These are phyloP conservation scores for Pilatotrama ljubarskyi DNA, from an alignment of 768 basidiomycete genomes.

Conservation along the genomic window DNA sequence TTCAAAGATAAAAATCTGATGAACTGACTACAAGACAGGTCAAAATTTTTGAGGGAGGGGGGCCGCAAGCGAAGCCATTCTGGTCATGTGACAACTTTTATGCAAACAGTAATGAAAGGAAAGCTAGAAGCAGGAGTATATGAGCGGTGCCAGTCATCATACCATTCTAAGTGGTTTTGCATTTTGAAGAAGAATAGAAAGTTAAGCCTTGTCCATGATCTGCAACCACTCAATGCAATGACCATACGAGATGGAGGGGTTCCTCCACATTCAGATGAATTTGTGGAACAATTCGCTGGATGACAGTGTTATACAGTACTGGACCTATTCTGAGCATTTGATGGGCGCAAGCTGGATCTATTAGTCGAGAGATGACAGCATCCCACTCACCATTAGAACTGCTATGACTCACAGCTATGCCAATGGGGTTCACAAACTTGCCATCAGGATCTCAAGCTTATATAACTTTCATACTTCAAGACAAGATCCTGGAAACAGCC, in stretches of 20 bases:
- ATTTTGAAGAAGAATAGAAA: conserved; percentile 38
- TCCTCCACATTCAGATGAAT: conserved; percentile 35
- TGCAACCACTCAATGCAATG: conserved; percentile 41
- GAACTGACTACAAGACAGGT: no score
- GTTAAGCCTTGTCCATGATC: conserved; percentile 37
- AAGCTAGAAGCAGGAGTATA: no score
- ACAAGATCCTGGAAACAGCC: conserved; percentile 26
- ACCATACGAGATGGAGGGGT: conserved; percentile 39
- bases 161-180: conserved; percentile 40
- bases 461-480: conserved; percentile 24
- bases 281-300: conserved; percentile 29
- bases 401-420: conserved; percentile 14
- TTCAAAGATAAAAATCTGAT: no score
- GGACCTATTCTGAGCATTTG: conserved; percentile 21
- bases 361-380: conserved; percentile 19
- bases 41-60: no score
- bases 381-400: conserved; percentile 21
- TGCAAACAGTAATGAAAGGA: no score
- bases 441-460: conserved; percentile 23
- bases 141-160: no score
- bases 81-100: no score
- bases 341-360: conserved; percentile 10
- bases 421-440: conserved; percentile 26
- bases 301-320: conserved; percentile 15
- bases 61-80: no score